Base-by-base conservation (phyloP, 2,329 filamentous ascomycete species). In the Ophiostoma himal-ulmi region DNA sequence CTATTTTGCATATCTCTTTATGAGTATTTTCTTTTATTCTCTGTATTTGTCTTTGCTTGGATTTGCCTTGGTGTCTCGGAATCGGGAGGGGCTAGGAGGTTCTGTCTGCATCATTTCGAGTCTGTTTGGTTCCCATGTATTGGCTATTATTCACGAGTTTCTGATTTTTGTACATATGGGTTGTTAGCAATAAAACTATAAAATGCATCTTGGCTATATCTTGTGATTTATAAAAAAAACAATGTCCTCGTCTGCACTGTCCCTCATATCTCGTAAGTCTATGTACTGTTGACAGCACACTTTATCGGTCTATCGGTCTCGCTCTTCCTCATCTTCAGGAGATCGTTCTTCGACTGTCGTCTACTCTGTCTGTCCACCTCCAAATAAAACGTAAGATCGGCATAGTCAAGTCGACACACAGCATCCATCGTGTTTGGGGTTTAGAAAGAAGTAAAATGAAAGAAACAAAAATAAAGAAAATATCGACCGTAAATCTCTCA, bases 121-220 rank as follows among this genome's bases (percentile, higher is more conserved):
- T 69, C 68, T 70, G 60, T 44, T 44, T 34, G 57, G 62, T 30
- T 69, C 30, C 39, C 22, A n/a, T 44, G 34, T 64, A 37, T 39
- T 26, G 34, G 30, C 22, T 44, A 41, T 54, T 64, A 30, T 70
- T 67, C 34, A 70, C 65, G 69, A 70, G 60, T 69, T 62, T 69
- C 7, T 66, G 44, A 34, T 67, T 69, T 44, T 44, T 70, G 69
- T 70, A 70, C 48, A 70, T 70, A 70, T 36, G 69, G 48, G 48
- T 67, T 52, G 22, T n/a, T 48, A 5, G 8, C 52, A 57, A 57
- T 57, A 10, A 57, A 44, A 57, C 6, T 57, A 57, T 57, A 57
- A 57, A 57, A 57, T 57, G 20, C 52, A 57, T 26, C 11, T 22
- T 26, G 22, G 52, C 26, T 14, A 13, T 11, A 4, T 8, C 1